A percentile compares a stretch with the other conserved stretches of the same genome.
Conservation (phyloP, 169 alveolate species). For the Cryptosporidium ryanae region DNA sequence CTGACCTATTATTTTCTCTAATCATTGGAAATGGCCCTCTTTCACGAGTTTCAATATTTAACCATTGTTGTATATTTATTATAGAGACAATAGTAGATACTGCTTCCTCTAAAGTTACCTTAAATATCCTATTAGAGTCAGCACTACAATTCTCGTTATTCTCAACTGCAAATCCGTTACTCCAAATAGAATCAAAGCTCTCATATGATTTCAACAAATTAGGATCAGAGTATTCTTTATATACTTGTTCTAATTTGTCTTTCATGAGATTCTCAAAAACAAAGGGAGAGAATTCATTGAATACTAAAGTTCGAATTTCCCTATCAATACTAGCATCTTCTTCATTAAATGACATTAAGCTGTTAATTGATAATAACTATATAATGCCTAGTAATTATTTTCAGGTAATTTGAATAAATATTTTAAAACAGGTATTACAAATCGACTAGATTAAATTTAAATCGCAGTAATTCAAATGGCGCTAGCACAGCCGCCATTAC, state of each 20-base stretch:
- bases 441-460: no score
- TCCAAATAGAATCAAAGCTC: constrained; percentile 1
- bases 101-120: constrained; percentile 51
- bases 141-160: not conserved
- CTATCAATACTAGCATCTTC: constrained; percentile 49
- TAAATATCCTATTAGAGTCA: constrained; percentile 18
- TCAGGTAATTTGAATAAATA: no score
- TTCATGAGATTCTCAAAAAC: constrained; percentile 21
- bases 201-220: constrained; percentile 9
- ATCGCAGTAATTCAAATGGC: no score
- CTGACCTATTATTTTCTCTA: constrained; percentile 19
- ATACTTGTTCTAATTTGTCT: constrained; percentile 24
- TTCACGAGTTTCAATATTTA: constrained; percentile 51
- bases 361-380: not conserved
- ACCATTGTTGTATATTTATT: constrained; percentile 72
- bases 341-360: constrained; percentile 27
- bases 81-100: constrained; percentile 50
- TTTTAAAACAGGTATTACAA: no score
- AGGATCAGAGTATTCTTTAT: constrained; percentile 61
- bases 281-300: constrained; percentile 34
- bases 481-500: no score
- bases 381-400: not conserved
- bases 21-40: constrained; percentile 73
- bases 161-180: not conserved
- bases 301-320: constrained; percentile 36